phyloP scores from a whole-genome alignment of 495 filamentous ascomycete species.

The Cercophora samala region DNA sequence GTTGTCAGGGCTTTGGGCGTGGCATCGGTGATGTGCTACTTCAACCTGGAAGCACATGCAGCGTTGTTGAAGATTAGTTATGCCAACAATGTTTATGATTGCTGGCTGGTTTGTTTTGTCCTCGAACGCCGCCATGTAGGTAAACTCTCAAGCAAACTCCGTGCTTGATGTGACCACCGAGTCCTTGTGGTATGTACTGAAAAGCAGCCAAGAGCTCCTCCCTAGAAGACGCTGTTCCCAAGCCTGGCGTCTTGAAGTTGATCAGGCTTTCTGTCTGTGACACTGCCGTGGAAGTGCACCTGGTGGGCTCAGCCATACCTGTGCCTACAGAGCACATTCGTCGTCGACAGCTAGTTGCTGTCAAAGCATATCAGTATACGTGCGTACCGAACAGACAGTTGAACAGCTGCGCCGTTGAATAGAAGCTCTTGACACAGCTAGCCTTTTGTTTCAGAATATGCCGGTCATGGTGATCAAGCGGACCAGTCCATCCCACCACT shows the following conservation, averaged over 20 bases:
- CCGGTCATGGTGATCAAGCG: conserved; percentile 16
- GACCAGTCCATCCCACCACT: conserved; percentile 12
- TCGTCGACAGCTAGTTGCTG: no score
- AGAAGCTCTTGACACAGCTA: conserved; percentile 19
- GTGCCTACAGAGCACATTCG: no score
- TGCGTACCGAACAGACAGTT: background rate
- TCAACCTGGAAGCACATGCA: no score
- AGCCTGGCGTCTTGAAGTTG: background rate
- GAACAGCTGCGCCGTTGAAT: conserved; percentile 7
- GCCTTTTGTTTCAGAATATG: conserved; percentile 23
- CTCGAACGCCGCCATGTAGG: background rate
- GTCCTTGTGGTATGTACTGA: background rate
- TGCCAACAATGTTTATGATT: background rate
- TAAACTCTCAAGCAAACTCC: background rate
- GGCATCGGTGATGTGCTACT: background rate
- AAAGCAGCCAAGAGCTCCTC: background rate
- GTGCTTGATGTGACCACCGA: background rate
- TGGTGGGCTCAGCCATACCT: background rate
- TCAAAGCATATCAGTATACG: background rate
- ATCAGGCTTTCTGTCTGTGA: background rate
- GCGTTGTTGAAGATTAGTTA: background rate
- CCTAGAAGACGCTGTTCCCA: background rate
- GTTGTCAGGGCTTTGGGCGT: background rate
- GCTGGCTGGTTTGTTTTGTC: background rate
- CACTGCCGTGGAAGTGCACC: background rate